phyloP scores from a whole-genome alignment of 345 rosid genomes.

The Bretschneidera sinensis region DNA sequence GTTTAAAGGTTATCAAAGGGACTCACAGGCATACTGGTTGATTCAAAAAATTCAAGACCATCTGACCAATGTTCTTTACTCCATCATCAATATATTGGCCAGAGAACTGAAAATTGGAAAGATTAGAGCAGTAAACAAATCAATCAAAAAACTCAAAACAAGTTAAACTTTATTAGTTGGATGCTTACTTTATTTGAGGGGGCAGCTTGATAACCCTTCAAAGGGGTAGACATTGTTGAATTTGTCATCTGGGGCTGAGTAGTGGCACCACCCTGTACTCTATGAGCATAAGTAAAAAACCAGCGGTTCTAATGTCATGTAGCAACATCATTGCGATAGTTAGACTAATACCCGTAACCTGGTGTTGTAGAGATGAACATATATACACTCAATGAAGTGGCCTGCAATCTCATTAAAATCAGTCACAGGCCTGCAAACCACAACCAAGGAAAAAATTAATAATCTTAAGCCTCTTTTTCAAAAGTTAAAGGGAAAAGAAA shows the following conservation, averaged over 20 bases:
- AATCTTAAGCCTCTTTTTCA: too few species aligned
- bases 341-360: constrained; percentile 59
- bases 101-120: constrained; percentile 33
- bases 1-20: constrained; percentile 12
- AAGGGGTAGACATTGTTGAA: constrained; percentile 36
- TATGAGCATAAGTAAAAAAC: background rate
- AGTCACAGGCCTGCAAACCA: constrained; percentile 66
- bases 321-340: background rate
- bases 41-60: constrained; percentile 50
- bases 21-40: constrained; percentile 70
- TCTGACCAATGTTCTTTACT: constrained; percentile 33
- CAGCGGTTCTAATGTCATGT: background rate
- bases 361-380: constrained; percentile 74
- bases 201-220: constrained; percentile 41
- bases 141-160: background rate
- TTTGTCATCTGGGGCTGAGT: constrained; percentile 54
- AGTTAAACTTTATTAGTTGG: background rate
- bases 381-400: constrained; percentile 88
- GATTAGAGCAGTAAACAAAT: background rate
- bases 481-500: too few species aligned
- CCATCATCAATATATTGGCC: constrained; percentile 38
- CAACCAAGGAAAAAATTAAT: too few species aligned
- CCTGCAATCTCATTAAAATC: constrained; percentile 81
- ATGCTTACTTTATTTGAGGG: constrained; percentile 53
- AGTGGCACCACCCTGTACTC: constrained; percentile 37